A percentile compares a stretch with the other conserved stretches of the same genome.
Evolutionary conservation across 2,329 filamentous ascomycete species (phyloP).

Genomic region (Blastomyces percursus): DNA sequence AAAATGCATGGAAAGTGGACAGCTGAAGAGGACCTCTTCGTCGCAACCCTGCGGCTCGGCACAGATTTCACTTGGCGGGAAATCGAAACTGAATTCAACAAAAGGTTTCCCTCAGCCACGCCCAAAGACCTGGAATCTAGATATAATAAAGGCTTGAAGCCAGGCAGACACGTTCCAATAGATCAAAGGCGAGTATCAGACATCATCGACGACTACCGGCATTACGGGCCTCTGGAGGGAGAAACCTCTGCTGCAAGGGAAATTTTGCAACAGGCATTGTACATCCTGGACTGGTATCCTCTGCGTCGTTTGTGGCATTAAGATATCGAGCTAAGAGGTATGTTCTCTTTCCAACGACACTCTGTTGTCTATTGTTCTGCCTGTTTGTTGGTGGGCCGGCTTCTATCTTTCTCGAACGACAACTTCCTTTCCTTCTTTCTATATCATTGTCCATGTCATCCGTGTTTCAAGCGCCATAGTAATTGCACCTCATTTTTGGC

Average conservation of each 20-base stretch:
- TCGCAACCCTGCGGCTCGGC: constrained; percentile 13
- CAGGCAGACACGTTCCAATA: background rate
- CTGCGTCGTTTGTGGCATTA: constrained; percentile 2
- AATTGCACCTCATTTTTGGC: background rate
- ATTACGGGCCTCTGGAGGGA: constrained; percentile 1
- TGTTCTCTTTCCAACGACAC: background rate
- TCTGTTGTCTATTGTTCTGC: background rate
- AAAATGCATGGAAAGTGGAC: constrained; percentile 10
- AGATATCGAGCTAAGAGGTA: background rate
- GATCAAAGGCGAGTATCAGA: constrained; percentile 6
- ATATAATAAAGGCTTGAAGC: constrained; percentile 14
- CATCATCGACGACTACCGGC: constrained; percentile 13
- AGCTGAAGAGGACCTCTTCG: constrained; percentile 12
- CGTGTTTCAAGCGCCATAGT: background rate
- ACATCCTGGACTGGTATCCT: background rate
- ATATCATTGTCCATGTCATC: background rate
- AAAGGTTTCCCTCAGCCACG: constrained; percentile 5
- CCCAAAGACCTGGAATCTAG: constrained; percentile 15
- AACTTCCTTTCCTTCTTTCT: background rate
- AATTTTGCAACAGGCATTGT: background rate
- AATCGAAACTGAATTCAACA: constrained; percentile 10
- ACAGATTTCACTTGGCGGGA: constrained; percentile 13
- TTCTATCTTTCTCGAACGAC: background rate
- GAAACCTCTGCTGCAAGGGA: background rate
- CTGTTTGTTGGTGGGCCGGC: background rate